Conservation (phyloP, 495 filamentous ascomycete genomes). For the Sordaria brevicollis region DNA sequence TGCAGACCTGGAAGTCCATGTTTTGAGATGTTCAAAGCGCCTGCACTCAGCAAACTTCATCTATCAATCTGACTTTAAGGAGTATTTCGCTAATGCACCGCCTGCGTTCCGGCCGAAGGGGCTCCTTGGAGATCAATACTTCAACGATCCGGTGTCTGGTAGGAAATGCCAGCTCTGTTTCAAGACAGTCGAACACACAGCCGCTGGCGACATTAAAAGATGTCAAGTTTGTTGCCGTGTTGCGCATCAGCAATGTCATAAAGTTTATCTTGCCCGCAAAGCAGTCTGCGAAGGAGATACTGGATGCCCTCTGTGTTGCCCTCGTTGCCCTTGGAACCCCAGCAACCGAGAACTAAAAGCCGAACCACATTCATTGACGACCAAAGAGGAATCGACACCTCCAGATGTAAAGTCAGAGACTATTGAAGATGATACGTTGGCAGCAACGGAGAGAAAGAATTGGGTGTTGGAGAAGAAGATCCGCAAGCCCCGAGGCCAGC, state of each 20-base stretch:
- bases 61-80: accelerated
- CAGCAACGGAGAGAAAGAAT: background rate
- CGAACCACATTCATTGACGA: background rate
- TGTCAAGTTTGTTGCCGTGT: background rate
- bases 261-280: background rate
- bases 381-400: background rate
- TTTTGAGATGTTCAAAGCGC: background rate
- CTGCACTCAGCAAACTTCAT: background rate
- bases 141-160: background rate
- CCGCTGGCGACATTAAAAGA: background rate
- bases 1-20: background rate
- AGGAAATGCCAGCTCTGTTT: background rate
- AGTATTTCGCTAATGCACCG: background rate
- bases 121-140: background rate
- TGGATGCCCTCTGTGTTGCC: background rate
- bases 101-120: background rate
- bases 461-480: background rate
- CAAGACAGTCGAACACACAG: background rate
- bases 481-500: background rate
- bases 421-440: background rate
- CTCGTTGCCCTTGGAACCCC: background rate
- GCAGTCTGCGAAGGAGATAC: background rate
- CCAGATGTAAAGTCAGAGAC: background rate
- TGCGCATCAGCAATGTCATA: background rate
- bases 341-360: background rate